These are phyloP conservation scores for Apiotrichum laibachii DNA, from an alignment of 1,284 basidiomycete species.

Conservation along the genomic window DNA sequence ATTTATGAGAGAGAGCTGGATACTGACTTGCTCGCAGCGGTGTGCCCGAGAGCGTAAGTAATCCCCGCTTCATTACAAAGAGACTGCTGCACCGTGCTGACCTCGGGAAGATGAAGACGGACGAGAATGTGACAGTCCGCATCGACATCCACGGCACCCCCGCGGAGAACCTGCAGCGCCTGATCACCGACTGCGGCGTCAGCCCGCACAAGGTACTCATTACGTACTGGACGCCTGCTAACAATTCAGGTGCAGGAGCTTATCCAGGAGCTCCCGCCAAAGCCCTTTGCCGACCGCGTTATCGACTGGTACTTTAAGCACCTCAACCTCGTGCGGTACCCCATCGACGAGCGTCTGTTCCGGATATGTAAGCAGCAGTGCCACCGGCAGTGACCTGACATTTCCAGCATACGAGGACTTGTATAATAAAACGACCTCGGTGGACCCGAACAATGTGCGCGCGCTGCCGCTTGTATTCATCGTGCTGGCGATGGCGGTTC, in stretches of 20 bases:
- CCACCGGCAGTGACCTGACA: constrained; percentile 1
- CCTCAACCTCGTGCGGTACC: constrained; percentile 93
- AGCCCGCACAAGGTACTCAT: constrained; percentile 68
- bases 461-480: constrained; percentile 89
- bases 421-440: constrained; percentile 67
- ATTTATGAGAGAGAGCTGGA: not conserved
- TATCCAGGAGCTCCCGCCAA: constrained; percentile 80
- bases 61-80: not conserved
- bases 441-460: constrained; percentile 77
- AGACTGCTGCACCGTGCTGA: not conserved
- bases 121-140: constrained; percentile 47
- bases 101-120: constrained; percentile 33
- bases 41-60: constrained; percentile 29
- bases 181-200: constrained; percentile 86
- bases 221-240: not conserved
- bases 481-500: constrained; percentile 83
- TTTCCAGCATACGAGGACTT: constrained; percentile 67
- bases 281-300: constrained; percentile 65
- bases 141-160: constrained; percentile 49
- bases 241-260: constrained; percentile 66
- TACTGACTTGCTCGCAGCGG: constrained; percentile 18
- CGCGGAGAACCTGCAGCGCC: constrained; percentile 57
- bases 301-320: constrained; percentile 52
- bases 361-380: constrained; percentile 54
- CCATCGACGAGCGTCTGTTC: constrained; percentile 83